Base-by-base conservation (phyloP, 768 basidiomycete genomes). In the Sporobolomyces phaffii region DNA sequence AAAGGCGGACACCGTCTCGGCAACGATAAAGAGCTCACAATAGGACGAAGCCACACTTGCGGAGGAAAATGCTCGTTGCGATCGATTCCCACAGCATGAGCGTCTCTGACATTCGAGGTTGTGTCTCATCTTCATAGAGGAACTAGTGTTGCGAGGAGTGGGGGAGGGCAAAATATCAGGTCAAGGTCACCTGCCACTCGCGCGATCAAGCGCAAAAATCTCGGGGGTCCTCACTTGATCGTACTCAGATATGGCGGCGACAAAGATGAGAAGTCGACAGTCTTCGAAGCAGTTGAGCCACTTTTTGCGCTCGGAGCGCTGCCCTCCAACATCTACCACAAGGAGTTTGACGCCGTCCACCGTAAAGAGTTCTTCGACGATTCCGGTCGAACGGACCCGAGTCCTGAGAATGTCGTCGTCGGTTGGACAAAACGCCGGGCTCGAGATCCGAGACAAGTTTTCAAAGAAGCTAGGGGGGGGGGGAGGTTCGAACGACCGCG, bases 331-430 rank as follows among this genome's bases (percentile, higher is more conserved):
- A 77, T 93, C 90, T 64, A 87, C 86, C 83, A 87, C 86, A 67
- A 64, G 34, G 29, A 69, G 31, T 45, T 40, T 45, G 11, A 33
- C 17, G 36, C 69, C 78, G 61, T 91, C 92, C 49, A 97, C 89
- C 77, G 86, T 86, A 83, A 97, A 98, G 49, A 85, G 88, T 28
- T 93, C 96, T 80, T 98, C 96, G 1, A 90, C 92, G 76, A 98
- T 97, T 64, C 94, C 94, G 0, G 93, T 97, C 0, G 91, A 94
- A 80, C 96, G 94, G 34, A 98, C 92, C 73, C 94, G 84, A 58
- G 87, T 88, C 44, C 93, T 83, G 17, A 97, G 81, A 74, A 99
- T 96, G 74, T 99, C 96, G 58, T 97, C 91, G 77, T 98, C 94
- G 0, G 50, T 52, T 6, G 50, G 50, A 4, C 31, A 31, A 31